A percentile compares a stretch with the other conserved stretches of the same genome.
Evolutionary conservation across 2,329 filamentous ascomycete genomes (phyloP).

Genomic region (Penicillium polonicum): DNA sequence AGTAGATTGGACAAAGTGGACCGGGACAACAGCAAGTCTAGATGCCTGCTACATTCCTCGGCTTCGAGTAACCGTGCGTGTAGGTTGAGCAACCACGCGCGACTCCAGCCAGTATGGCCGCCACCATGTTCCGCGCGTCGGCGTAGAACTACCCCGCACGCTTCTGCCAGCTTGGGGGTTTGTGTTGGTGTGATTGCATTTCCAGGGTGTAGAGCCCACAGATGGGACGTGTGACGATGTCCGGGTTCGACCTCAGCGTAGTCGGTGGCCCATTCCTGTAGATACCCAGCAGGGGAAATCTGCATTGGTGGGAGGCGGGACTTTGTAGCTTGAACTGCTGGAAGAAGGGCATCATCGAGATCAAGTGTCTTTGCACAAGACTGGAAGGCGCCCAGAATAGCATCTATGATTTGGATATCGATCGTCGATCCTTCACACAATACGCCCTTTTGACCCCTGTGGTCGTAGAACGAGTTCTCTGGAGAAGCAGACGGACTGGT

Average conservation of each 20-base stretch:
- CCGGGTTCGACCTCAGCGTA: constrained; percentile 47
- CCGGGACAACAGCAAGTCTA: constrained; percentile 41
- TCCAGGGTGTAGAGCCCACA: constrained; percentile 52
- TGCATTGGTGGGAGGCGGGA: constrained; percentile 24
- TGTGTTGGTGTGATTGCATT: constrained; percentile 38
- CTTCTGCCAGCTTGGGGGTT: constrained; percentile 33
- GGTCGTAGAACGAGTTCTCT: constrained; percentile 31
- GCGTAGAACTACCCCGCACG: constrained; percentile 27
- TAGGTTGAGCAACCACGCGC: constrained; percentile 52
- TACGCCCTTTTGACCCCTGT: constrained; percentile 21
- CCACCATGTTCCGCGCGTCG: constrained; percentile 42
- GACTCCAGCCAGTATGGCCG: constrained; percentile 54
- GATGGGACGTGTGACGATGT: constrained; percentile 53
- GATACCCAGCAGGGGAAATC: constrained; percentile 24
- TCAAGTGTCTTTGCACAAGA: constrained; percentile 10
- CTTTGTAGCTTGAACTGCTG: constrained; percentile 10
- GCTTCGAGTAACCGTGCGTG: constrained; percentile 48
- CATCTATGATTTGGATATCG: constrained; percentile 47
- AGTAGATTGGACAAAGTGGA: constrained; percentile 49
- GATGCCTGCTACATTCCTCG: constrained; percentile 39
- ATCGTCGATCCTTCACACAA: constrained; percentile 47
- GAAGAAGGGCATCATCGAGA: constrained; percentile 19
- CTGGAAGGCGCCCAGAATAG: constrained; percentile 39
- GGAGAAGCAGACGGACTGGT: constrained; percentile 33
- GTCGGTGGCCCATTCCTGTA: constrained; percentile 37